Evolutionary conservation across 768 basidiomycete species (phyloP).

Genomic region (Pleurotus ostreatus): DNA sequence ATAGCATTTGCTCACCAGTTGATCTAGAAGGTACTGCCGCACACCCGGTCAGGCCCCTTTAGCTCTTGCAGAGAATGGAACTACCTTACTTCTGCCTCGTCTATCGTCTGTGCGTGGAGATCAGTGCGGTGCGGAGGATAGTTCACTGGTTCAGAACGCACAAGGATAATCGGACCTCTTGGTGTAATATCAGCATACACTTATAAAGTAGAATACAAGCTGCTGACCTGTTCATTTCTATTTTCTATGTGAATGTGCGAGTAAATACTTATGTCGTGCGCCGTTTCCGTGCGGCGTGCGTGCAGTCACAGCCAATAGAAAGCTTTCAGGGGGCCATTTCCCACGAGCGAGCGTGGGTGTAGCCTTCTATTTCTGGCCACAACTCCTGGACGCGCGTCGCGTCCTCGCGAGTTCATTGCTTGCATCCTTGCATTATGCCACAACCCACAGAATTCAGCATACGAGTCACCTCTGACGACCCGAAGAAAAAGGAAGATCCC

Average conservation of each 20-base stretch:
- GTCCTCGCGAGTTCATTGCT: neutral
- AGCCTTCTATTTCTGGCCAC: neutral
- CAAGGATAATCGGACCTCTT: conserved; percentile 1
- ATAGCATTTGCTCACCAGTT: conserved; percentile 22
- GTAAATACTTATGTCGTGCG: no score
- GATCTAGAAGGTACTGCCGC: conserved; percentile 31
- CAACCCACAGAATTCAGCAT: conserved; percentile 57
- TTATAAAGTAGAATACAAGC: no score
- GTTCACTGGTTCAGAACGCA: neutral
- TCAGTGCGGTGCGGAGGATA: neutral
- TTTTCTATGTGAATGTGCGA: neutral
- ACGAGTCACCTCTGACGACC: conserved; percentile 68
- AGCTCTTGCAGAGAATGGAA: no score
- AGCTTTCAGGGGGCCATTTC: no score
- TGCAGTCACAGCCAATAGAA: no score
- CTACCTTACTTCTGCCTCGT: conserved; percentile 6
- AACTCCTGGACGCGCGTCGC: conserved; percentile 47
- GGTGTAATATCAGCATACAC: no score
- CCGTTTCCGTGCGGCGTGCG: no score
- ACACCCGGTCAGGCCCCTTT: no score
- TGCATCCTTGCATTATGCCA: conserved; percentile 40
- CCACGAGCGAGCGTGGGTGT: conserved; percentile 26
- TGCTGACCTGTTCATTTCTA: conserved; percentile 1
- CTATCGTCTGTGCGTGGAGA: neutral
- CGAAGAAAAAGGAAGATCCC: conserved; percentile 60